Base-by-base conservation (phyloP, 345 rosid species). In the Sonneratia caseolaris region DNA sequence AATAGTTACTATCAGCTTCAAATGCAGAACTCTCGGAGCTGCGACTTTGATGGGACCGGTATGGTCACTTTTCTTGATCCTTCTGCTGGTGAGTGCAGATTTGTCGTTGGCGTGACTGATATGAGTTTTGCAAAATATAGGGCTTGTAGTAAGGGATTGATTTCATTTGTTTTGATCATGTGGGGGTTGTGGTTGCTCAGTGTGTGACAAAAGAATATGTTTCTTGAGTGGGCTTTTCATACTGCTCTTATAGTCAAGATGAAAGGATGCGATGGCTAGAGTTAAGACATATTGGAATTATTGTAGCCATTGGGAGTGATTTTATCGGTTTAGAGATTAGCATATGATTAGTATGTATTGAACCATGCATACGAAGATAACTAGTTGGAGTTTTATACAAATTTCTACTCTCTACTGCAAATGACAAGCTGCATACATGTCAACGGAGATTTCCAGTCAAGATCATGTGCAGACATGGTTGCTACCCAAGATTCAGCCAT, bases 1-100 rank as follows among this genome's bases (percentile, higher is more conserved):
- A 95, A 95, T 76, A 92, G 99, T 75, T 95, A 87, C 81, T 95
- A 95, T 80, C 99, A 95, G 85, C 64, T 86, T 76, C 93, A 82
- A 75, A 84, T 83, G 92, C 99, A 95, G 79, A 81, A 86, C 14
- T 88, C 82, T 37, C 82, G 72, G 75, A 92, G 97, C 84, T 92
- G 97, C 55, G 86, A 90, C 74, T 92, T 92, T 27, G 99, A 89
- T 65, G 99, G 97, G 66, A 89, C 86, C 70, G 97, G 99, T 65
- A 78, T 95, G 80, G 86, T 95, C 71, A 92, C 97, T 55, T 95
- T 86, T 84, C 82, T 87, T 36, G 85, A 95, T 69, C 99, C 97
- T 32, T 95, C 97, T 0, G 85, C 92, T 36, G 97, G 99, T 37
- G 90, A 89, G 7, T 92, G 97, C 78, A 81, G 89, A 82, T 92